Evolutionary conservation across 2,329 filamentous ascomycete genomes (phyloP), one percentile per base, ranked within the genome.

Genomic region (Calycina marina): DNA sequence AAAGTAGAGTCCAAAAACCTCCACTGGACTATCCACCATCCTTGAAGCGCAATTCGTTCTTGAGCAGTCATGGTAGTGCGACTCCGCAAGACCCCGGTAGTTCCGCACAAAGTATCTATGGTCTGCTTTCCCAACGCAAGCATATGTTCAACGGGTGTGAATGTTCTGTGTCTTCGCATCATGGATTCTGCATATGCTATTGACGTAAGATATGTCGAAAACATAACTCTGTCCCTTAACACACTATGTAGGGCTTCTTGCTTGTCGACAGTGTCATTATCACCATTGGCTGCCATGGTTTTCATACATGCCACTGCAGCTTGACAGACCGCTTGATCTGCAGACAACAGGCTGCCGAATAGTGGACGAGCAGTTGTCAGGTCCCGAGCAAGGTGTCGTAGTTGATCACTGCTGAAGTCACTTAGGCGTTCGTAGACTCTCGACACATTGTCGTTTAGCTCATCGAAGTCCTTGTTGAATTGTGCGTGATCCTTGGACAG

Each of bases 1-100:
- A 94, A 94, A 11, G 88, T 81, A 35, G 78, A 76, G 25, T 77
- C 77, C 26, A 96, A 65, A 28, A 75, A 76, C 35, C 70, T 67
- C 92, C 92, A 98, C 44, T 86, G 70, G 35, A 72, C 70, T 38
- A 73, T 69, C 92, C 92, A 98, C 59, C 92, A 83, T 69, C 48
- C 79, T 26, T 40, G 35, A 12, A 53, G 32, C 5, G 35, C 76
- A 58, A 40, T 72, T 68, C 41, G 41, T 13, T 54, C 51, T 4
- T 30, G 25, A 6, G 26, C 37, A 6, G 36, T 38, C 9, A 51
- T 41, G 10, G 30, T 34, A 11, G 46, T 36, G 13, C 45, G 43
- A 16, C 37, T 42, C 29, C 51, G 47, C 14, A 54, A 37, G 12
- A 74, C 60, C 28, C 73, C 73, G 3, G 59, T 59, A 4, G 66